A percentile compares a stretch with the other conserved stretches of the same genome.
These are phyloP conservation scores for Annulohypoxylon truncatum DNA, from an alignment of 2,329 filamentous ascomycete genomes.

Conservation along the genomic window DNA sequence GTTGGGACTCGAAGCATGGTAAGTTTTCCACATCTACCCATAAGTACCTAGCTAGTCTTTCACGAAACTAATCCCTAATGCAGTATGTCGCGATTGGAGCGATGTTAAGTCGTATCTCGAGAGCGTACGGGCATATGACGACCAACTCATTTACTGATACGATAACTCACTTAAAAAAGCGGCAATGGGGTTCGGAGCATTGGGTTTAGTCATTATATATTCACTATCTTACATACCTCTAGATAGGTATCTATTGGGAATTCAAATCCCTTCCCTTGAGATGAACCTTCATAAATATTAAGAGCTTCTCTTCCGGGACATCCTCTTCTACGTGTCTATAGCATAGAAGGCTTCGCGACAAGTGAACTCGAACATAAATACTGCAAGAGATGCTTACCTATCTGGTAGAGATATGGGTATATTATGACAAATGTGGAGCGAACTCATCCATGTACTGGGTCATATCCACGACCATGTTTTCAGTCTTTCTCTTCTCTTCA, in stretches of 20 bases:
- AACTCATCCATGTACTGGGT: conserved; percentile 14
- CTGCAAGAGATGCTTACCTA: background rate
- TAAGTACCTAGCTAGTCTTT: conserved; percentile 6
- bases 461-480: background rate
- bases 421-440: conserved; percentile 1
- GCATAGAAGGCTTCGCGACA: background rate
- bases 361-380: background rate
- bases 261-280: background rate
- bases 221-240: background rate
- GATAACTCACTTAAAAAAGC: background rate
- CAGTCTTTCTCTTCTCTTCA: background rate
- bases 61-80: background rate
- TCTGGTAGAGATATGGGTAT: background rate
- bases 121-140: conserved; percentile 58
- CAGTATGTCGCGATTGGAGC: conserved; percentile 58
- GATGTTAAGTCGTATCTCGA: conserved; percentile 58
- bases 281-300: background rate
- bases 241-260: background rate
- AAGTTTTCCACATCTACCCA: conserved; percentile 28
- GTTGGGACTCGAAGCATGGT: conserved; percentile 61
- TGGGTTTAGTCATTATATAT: background rate
- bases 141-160: conserved; percentile 56
- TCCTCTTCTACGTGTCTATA: background rate
- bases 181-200: conserved; percentile 19
- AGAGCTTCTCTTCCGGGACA: background rate